Evolutionary conservation across 805 yeast species (phyloP), one percentile per base, ranked within the genome.

Genomic region (Starmerella vitae): DNA sequence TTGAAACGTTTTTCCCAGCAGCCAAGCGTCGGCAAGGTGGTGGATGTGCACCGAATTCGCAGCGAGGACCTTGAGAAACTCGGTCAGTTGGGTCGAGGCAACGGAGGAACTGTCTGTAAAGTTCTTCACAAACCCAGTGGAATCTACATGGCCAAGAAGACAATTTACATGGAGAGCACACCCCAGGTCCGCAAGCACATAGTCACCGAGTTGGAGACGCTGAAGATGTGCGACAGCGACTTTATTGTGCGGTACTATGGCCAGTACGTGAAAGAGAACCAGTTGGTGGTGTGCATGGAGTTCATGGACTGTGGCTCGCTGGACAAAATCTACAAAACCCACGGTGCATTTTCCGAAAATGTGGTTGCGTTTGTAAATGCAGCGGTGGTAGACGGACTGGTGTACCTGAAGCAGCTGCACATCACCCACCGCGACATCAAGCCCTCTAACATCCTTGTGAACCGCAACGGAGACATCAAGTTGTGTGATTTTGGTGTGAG

Each of bases 401-500:
- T 73, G 26, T 91, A 86, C 54, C 64, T 88, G 20, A 88, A 91
- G 59, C 72, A 78, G 17, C 69, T 74, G 20, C 94, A 86, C 56
- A 88, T 91, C 54, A 82, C 91, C 42, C 99, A 91, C 57, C 67
- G 99, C 46, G 99, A 91, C 57, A 85, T 91, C 49, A 91, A 91
- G 57, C 98, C 98, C 0, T 80, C 93, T 5, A 91, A 91, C 59
- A 94, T 91, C 7, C 65, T 91, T 36, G 72, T 91, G 61, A 85
- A 83, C 45, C 78, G 85, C 29, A 71, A 67, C 47, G 98, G 98
- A 20, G 79, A 78, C 47, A 75, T 91, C 49, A 91, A 86, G 58
- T 67, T 91, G 19, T 86, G 97, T 61, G 99, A 91, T 60, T 91
- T 91, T 63, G 99, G 99, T 18, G 99, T 91, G 5, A 76, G 86